Base-by-base conservation (phyloP, 2,329 filamentous ascomycete species). In the Sordariomycetes sp. region DNA sequence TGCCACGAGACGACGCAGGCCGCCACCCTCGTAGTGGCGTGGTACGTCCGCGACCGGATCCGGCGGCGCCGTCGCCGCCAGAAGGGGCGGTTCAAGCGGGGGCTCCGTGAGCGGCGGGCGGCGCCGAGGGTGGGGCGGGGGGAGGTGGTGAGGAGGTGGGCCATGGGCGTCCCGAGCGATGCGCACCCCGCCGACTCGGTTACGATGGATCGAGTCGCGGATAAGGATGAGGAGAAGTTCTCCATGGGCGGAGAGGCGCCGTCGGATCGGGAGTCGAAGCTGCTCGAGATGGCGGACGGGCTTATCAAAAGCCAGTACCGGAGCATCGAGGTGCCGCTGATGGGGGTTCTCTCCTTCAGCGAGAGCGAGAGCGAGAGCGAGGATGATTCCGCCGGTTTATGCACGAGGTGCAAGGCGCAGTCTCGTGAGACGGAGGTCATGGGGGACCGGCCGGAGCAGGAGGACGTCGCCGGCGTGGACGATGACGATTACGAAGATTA, bases 1-100 rank as follows among this genome's bases (percentile, higher is more conserved):
- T 74, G 72, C 61, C 74, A 75, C 64, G 74, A 76, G 60, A 74
- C 74, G 68, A 74, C 72, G 66, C 73, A 75, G 61, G 74, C 74
- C 0, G 72, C 74, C 58, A 76, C 76, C 71, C 64, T 77, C 24
- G 71, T 76, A 3, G 73, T 77, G 35, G 74, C 74, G 13, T 77
- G 74, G 74, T 76, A 77, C 61, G 70, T 76, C 51, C 70, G 74
- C 51, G 74, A 76, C 61, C 72, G 74, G 35, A 74, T 76, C 61
- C 67, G 70, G 59, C 69, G 74, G 35, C 68, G 73, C 32, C 68
- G 73, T 51, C 68, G 67, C 61, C 65, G 69, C 55, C 67, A 72
- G 62, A 74, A 71, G 67, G 68, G 70, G 20, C 64, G 65, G 20
- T 77, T 77, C 62, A 67, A 68, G 56, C 65, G 67, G 10, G 72